Base-by-base conservation (phyloP, 768 basidiomycete species). In the Pisolithus tinctorius region DNA sequence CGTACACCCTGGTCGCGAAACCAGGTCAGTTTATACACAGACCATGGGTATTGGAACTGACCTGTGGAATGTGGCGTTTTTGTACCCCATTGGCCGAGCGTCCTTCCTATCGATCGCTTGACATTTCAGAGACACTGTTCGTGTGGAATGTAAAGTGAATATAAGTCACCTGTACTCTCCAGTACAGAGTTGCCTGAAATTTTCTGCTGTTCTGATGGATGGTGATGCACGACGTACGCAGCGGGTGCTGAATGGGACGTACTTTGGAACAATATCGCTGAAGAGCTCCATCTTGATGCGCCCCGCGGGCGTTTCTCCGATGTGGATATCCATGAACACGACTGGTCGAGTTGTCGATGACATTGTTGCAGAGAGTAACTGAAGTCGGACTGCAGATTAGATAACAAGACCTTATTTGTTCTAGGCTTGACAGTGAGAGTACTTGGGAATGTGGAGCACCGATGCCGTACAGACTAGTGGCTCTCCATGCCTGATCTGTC, bases 281-380 rank as follows among this genome's bases (percentile, higher is more conserved):
- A 95, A 97, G 16, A 99, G 74, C 68, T 99, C 95, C 84, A 99
- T 95, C 73, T 97, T 98, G 59, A 99, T 77, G 30, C 96, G 74
- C 14, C 94, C 95, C 3, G 92, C 92, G 30, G 91, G 90, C 0
- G 93, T 97, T 72, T 98, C 95, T 41, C 96, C 96, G 45, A 99
- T 97, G 45, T 88, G 82, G 54, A 98, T 75, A 64, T 99, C 96
- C 83, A 99, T 94, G 68, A 99, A 99, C 50, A 96, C 93, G 44
- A 99, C 74, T 0, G 96, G 95, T 16, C 95, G 81, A 2, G 76
- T 72, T 29, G 75, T 66, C 17, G 74, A 72, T 30, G 79, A 70
- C 74, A 76, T 76, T 43, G 31, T 51, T 55, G 36, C 36, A 30
- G 6, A 47, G 27, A 49, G 41, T 6, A 26, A n/a, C 6, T 43